These are phyloP conservation scores for Fusarium sp. DNA, from an alignment of 2,329 filamentous ascomycete species.

Conservation along the genomic window DNA sequence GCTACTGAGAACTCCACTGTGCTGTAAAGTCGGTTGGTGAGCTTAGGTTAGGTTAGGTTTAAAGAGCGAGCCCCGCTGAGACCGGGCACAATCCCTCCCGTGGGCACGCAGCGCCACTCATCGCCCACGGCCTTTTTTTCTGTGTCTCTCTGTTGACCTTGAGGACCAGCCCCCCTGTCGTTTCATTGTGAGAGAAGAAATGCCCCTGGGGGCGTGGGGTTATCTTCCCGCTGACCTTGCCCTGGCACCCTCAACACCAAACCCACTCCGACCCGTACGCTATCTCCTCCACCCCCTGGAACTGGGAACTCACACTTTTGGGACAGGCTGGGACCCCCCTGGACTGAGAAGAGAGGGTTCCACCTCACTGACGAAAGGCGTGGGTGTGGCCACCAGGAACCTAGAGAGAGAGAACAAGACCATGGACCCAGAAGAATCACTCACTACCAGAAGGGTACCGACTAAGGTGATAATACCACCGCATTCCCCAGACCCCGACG, in stretches of 20 bases:
- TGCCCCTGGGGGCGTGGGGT: slow-evolving; percentile 35
- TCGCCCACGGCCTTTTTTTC: slow-evolving; percentile 25
- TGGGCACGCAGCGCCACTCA: slow-evolving; percentile 29
- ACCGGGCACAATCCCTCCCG: slow-evolving; percentile 39
- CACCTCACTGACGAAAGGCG: slow-evolving; percentile 45
- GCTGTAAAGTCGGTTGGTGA: slow-evolving; percentile 31
- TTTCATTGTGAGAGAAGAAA: slow-evolving; percentile 21
- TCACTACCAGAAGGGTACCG: slow-evolving; percentile 32
- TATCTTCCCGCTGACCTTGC: slow-evolving; percentile 43
- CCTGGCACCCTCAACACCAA: slow-evolving; percentile 31
- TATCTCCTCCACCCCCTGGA: slow-evolving; percentile 44
- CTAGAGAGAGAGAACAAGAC: slow-evolving; percentile 34
- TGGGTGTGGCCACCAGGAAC: slow-evolving; percentile 49
- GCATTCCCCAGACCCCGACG: slow-evolving; percentile 48
- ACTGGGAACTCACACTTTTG: slow-evolving; percentile 35
- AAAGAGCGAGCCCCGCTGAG: slow-evolving; percentile 37
- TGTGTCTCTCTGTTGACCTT: slow-evolving; percentile 15
- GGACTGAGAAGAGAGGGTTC: slow-evolving; percentile 22
- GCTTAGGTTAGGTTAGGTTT: slow-evolving; percentile 19
- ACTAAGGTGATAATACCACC: slow-evolving; percentile 52
- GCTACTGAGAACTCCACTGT: slow-evolving; percentile 35
- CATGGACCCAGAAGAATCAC: slow-evolving; percentile 28
- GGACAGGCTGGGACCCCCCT: slow-evolving; percentile 40
- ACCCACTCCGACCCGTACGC: slow-evolving; percentile 36
- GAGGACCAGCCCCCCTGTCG: slow-evolving; percentile 31